Base-by-base conservation (phyloP, 306 rosid genomes). In the Datisca glomerata region DNA sequence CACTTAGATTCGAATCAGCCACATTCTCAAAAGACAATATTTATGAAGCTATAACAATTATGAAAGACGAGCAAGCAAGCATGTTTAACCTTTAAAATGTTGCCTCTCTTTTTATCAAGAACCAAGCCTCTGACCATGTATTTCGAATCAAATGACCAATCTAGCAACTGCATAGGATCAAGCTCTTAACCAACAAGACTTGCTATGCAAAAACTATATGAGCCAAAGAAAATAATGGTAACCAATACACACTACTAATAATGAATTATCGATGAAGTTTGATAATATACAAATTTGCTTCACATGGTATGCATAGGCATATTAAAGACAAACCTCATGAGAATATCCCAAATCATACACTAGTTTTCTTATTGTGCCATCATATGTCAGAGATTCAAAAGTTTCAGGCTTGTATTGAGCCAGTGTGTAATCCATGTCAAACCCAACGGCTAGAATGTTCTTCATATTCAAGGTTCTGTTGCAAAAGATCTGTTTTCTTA, bases 71-170 rank as follows among this genome's bases (percentile, higher is more conserved):
- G 36, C 47, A 42, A 35, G 11, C 64, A 20, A 33, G 64, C 38
- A 31, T 55, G 36, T 8, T 2, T 18, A 35, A 89, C 98, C 98
- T 89, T 89, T 75, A 89, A 70, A 57, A 89, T 89, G 66, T 89
- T 89, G 64, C 98, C 98, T 68, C 98, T 72, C 63, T 70, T 89
- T 67, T 89, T 89, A 70, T 89, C 98, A 5, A 89, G 91, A 43
- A 89, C 98, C 84, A 89, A 78, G 51, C 98, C 98, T 65, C 98
- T 68, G 68, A 89, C 98, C 98, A 89, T 89, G 80, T 89, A 84
- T 56, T 75, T 71, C 95, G 78, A 73, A 65, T 89, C 76, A 65
- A 89, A 89, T 27, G 85, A 60, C 98, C 95, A 89, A 54, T 37
- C 57, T 21, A 89, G 81, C 62, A 89, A 64, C 98, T 89, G 78